A percentile compares a stretch with the other conserved stretches of the same genome.
Evolutionary conservation across 345 rosid species (phyloP).

Genomic region (Excoecaria cochinchinensis): DNA sequence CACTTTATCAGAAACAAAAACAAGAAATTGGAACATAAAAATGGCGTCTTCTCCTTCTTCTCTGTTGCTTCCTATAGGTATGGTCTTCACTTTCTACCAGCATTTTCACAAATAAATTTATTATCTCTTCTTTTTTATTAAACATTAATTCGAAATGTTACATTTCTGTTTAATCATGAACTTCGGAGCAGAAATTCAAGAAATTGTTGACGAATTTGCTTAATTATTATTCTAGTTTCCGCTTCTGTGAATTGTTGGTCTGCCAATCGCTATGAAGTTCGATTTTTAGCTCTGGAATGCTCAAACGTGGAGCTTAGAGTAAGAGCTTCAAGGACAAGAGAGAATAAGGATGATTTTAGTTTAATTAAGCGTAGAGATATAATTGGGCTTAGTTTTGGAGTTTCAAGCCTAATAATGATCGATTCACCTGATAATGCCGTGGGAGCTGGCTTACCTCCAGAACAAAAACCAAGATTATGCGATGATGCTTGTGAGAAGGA

Average conservation of each 20-base stretch:
- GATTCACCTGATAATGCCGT: conserved; percentile 35
- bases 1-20: conserved; percentile 10
- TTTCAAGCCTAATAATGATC: conserved; percentile 36
- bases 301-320: conserved; percentile 25
- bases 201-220: background rate
- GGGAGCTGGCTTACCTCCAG: conserved; percentile 91
- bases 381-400: conserved; percentile 54
- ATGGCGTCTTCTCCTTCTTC: conserved; percentile 60
- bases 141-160: no score
- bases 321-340: conserved; percentile 36
- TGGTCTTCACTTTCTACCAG: background rate
- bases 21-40: background rate
- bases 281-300: conserved; percentile 30
- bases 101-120: background rate
- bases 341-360: conserved; percentile 13
- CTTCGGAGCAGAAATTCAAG: background rate
- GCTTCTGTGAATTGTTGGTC: conserved; percentile 30
- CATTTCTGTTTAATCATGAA: background rate
- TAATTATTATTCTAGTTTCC: conserved; percentile 32
- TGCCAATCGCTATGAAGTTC: conserved; percentile 25
- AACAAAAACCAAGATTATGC: conserved; percentile 70
- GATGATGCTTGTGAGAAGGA: conserved; percentile 77
- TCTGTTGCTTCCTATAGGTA: conserved; percentile 37
- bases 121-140: no score
- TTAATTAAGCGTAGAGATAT: conserved; percentile 54